These are phyloP conservation scores for Aristolochia fimbriata DNA, from an alignment of 164 flowering plant species.

Conservation along the genomic window DNA sequence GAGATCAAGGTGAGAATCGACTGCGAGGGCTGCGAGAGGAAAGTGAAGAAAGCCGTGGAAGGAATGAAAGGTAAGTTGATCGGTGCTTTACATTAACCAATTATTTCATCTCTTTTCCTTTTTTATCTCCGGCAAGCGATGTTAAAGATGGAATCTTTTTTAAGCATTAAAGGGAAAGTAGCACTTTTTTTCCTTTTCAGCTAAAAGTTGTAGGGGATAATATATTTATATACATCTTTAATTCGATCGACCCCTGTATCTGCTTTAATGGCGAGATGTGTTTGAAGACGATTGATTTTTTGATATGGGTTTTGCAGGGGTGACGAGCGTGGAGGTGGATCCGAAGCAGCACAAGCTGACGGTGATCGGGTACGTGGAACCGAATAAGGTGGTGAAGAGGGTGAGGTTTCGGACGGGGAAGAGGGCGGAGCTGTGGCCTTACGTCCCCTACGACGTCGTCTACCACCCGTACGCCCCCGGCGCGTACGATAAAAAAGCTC, in stretches of 20 bases:
- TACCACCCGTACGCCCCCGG: slow-evolving; percentile 83
- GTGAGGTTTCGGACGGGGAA: slow-evolving; percentile 68
- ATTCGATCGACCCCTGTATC: no score
- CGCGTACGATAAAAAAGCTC: slow-evolving; percentile 86
- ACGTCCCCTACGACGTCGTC: slow-evolving; percentile 77
- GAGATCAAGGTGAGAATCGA: slow-evolving; percentile 79
- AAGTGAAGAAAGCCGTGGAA: slow-evolving; percentile 51
- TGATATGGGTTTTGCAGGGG: slow-evolving; percentile 25
- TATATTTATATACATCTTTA: no score
- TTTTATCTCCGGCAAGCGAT: no score
- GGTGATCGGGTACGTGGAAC: slow-evolving; percentile 77
- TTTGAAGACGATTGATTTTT: not conserved
- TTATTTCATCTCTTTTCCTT: not conserved
- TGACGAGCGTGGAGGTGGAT: slow-evolving; percentile 44
- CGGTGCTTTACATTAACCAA: not conserved
- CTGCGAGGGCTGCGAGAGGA: slow-evolving; percentile 92
- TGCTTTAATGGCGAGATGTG: not conserved
- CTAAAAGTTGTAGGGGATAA: no score
- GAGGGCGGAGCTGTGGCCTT: slow-evolving; percentile 91
- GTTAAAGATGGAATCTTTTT: no score
- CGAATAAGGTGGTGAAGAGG: slow-evolving; percentile 57
- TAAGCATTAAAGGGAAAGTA: no score
- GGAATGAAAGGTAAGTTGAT: slow-evolving; percentile 53
- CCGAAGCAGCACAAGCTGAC: slow-evolving; percentile 69
- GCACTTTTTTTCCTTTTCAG: no score